Conservation (phyloP, 495 filamentous ascomycete genomes). For the Parachaetomium inaequale region DNA sequence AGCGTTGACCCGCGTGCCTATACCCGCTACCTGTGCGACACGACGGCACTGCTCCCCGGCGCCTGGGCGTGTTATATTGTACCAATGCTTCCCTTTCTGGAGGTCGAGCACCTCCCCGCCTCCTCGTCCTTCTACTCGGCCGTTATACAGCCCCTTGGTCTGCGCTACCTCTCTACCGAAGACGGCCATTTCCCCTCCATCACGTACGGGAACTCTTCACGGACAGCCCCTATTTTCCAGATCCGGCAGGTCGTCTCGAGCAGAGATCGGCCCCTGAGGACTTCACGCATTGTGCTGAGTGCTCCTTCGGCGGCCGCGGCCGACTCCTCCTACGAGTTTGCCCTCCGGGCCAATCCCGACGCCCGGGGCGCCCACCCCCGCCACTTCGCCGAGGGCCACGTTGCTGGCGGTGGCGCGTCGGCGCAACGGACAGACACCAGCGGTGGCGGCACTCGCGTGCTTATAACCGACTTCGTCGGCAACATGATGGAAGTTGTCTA, state of each 20-base stretch:
- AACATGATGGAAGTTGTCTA: conserved; percentile 51
- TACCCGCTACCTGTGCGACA: conserved; percentile 5
- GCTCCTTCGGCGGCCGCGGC: conserved; percentile 41
- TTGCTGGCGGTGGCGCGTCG: conserved; percentile 21
- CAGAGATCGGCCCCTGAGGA: conserved; percentile 30
- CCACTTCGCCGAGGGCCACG: conserved; percentile 20
- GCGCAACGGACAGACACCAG: conserved; percentile 16
- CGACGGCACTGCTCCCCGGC: conserved; percentile 8
- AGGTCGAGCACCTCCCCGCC: conserved; percentile 71
- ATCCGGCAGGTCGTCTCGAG: conserved; percentile 33
- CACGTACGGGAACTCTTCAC: conserved; percentile 29
- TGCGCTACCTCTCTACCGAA: conserved; percentile 57
- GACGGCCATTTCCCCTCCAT: conserved; percentile 35
- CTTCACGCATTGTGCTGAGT: conserved; percentile 40
- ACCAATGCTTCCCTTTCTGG: conserved; percentile 42
- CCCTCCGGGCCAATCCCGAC: conserved; percentile 41
- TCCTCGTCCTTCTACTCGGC: conserved; percentile 78
- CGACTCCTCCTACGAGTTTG: conserved; percentile 42
- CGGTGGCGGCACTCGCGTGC: conserved; percentile 35
- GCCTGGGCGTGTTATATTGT: conserved; percentile 23
- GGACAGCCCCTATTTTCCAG: conserved; percentile 37
- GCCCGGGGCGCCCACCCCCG: conserved; percentile 17
- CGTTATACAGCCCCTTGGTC: conserved; percentile 69
- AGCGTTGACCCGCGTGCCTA: conserved; percentile 4
- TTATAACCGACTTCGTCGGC: conserved; percentile 48